Evolutionary conservation across 768 basidiomycete genomes (phyloP), one percentile per base, ranked within the genome.

Genomic region (Lactifluus subvellereus): DNA sequence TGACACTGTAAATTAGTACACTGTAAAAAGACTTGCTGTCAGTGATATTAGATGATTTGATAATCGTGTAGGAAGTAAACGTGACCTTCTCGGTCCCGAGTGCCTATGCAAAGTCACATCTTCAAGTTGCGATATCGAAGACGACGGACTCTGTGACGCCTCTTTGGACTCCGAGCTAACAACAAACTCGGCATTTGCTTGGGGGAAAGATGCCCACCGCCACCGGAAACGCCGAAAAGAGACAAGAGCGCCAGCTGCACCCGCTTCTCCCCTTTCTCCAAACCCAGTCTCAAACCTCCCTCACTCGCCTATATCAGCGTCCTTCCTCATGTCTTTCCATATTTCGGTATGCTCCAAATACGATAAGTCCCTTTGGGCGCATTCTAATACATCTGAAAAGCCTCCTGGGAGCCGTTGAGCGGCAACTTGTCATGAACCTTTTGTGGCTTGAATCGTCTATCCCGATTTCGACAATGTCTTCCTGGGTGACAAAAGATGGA

Each of bases 251-350:
- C 27, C 51, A 14, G n/a, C 27, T 58, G n/a, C 88, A 91, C 70
- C 78, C 85, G 2, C 74, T 93, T 20, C 77, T 93, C 30, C 85
- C 89, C 0, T 94, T 94, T 75, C 78, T 96, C 32, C 86, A 89
- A 63, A 81, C 84, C 0, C 90, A 94, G 70, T 87, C 89, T 0
- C 88, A 91, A 72, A 85, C 80, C 62, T 85, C 87, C 11, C 74
- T 95, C 55, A 85, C 83, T 20, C 82, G 92, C 30, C 77, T 97
- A 54, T 97, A 94, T 71, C 84, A 88, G 69, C 81, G 84, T 18
- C 92, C 94, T 9, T 93, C 92, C 3, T 88, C 89, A 76, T 94
- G 93, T 75, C 82, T 97, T 56, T 87, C 91, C 30, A 86, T 97
- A 73, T 94, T 94, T 75, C 84, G 94, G 89, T 91, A 64, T 66